phyloP scores from a whole-genome alignment of 345 rosid species.

The Pistacia atlantica region DNA sequence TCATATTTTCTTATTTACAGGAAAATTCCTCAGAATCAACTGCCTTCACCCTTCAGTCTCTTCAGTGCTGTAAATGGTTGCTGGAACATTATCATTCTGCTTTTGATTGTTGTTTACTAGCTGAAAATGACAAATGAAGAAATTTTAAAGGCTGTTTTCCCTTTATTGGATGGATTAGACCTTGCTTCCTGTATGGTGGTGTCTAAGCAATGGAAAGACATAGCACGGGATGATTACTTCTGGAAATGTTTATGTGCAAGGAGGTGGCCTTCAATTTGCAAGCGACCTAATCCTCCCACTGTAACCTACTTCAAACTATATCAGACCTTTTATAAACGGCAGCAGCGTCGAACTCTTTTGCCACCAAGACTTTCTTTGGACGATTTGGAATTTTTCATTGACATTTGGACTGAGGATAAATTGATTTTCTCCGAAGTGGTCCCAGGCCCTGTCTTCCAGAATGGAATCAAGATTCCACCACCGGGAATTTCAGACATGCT shows the following conservation, averaged over 20 bases:
- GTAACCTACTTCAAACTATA: conserved; percentile 69
- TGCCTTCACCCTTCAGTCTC: background rate
- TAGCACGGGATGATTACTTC: conserved; percentile 81
- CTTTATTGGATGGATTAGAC: conserved; percentile 71
- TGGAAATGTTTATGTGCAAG: conserved; percentile 88
- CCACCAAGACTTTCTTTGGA: conserved; percentile 85
- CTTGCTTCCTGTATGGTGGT: conserved; percentile 83
- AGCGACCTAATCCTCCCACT: conserved; percentile 62
- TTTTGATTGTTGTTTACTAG: conserved; percentile 13
- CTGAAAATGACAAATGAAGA: conserved; percentile 62
- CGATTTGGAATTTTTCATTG: conserved; percentile 75
- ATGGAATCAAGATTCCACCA: conserved; percentile 58
- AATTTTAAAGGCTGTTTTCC: conserved; percentile 80
- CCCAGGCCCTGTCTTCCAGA: conserved; percentile 57
- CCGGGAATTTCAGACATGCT: conserved; percentile 50
- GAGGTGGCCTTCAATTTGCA: conserved; percentile 94
- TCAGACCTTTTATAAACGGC: conserved; percentile 61
- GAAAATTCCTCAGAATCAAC: conserved; percentile 9
- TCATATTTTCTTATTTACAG: conserved; percentile 5
- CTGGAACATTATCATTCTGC: conserved; percentile 1
- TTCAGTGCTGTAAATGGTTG: conserved; percentile 18
- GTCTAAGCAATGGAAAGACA: conserved; percentile 76
- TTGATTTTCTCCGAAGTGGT: conserved; percentile 78
- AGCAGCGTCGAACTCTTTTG: conserved; percentile 43
- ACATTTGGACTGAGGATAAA: conserved; percentile 79